Conservation (phyloP, 1,139 yeast genomes). For the Debaryomycetaceae sp. region DNA sequence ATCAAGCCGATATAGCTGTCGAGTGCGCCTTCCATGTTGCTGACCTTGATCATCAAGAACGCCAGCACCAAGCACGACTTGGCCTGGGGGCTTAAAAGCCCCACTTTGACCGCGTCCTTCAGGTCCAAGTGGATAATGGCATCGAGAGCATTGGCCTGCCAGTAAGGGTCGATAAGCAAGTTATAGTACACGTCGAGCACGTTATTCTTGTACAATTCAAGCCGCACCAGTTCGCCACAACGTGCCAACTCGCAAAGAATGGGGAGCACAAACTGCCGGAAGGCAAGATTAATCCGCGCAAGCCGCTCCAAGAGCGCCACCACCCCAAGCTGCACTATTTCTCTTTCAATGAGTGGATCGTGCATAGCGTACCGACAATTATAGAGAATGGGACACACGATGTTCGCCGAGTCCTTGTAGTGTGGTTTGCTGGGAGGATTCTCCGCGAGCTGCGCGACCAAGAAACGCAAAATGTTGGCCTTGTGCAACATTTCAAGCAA, state of each 20-base stretch:
- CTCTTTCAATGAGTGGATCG: constrained; percentile 38
- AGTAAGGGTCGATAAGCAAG: constrained; percentile 47
- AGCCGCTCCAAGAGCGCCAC: constrained; percentile 40
- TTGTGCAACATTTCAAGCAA: constrained; percentile 22
- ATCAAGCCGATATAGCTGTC: constrained; percentile 29
- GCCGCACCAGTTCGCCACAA: constrained; percentile 31
- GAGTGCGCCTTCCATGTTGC: constrained; percentile 30
- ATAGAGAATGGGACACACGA: constrained; percentile 35
- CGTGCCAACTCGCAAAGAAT: constrained; percentile 53
- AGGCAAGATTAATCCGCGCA: constrained; percentile 35
- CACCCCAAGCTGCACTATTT: constrained; percentile 43
- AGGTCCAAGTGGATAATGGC: constrained; percentile 36
- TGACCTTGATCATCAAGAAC: constrained; percentile 26
- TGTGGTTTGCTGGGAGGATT: constrained; percentile 18
- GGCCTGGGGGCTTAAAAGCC: constrained; percentile 18
- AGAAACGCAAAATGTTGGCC: constrained; percentile 34
- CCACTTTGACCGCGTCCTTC: constrained; percentile 15
- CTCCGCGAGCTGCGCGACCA: constrained; percentile 19
- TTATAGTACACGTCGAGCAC: constrained; percentile 38
- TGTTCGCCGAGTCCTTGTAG: constrained; percentile 32
- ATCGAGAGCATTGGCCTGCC: constrained; percentile 64
- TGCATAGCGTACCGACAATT: constrained; percentile 52
- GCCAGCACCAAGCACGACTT: constrained; percentile 26
- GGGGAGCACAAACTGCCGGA: constrained; percentile 54
- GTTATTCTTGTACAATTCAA: constrained; percentile 24